Evolutionary conservation across 768 basidiomycete species (phyloP), one percentile per base, ranked within the genome.

Genomic region (Rhodosporidiobolus odoratus): DNA sequence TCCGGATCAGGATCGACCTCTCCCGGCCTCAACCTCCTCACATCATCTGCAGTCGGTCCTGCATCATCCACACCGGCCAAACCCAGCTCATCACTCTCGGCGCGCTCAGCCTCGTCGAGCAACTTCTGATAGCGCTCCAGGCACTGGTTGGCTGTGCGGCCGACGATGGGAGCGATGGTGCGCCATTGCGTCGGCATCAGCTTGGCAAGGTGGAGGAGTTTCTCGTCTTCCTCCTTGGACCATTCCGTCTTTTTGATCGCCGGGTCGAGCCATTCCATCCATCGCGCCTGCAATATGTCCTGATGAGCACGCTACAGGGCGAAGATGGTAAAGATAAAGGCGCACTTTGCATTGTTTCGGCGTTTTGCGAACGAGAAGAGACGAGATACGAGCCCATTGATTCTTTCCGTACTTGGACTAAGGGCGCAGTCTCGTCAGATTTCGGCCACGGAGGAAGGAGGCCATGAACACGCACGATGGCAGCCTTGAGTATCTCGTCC

Each of bases 141-240:
- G 82, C 96, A 99, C 78, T 99, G 96, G 0, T 91, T 95, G 1
- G 96, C 96, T 2, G 96, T 98, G 37, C 96, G 86, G 50, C 96
- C 96, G 66, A 99, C 96, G 71, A 96, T 95, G 59, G 96, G 96
- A 7, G 96, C 94, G 75, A 99, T 95, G 32, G 96, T 97, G 37
- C 96, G 88, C 96, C 96, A 99, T 83, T 99, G 96, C 0, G 96
- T 98, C 0, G 96, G 96, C 93, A 98, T 99, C 69, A 98, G 84
- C 81, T 97, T 98, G 52, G 96, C 96, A 32, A 98, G 86, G 79
- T 98, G 94, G 17, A 99, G 84, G 5, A 99, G 86, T 80, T 98
- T 99, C 82, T 98, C 96, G 81, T 99, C 96, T 81, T 99, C 96
- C 25, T 90, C 93, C 83, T 97, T 98, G 56, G 94, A 96, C 96